Evolutionary conservation across 257 asterid genomes (phyloP), one percentile per base, ranked within the genome.

Genomic region (Phtheirospermum japonicum): DNA sequence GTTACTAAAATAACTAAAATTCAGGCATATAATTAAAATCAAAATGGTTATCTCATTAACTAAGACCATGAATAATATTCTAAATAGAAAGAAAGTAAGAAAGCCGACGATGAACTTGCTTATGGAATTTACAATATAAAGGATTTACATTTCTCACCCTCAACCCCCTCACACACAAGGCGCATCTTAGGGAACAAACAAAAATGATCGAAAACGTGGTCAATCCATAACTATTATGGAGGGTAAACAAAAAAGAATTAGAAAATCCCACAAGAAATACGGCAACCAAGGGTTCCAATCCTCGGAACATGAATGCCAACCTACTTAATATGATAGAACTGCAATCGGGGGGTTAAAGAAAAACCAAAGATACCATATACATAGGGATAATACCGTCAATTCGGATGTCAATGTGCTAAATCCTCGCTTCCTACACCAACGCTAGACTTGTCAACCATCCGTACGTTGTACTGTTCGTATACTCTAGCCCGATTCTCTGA

Each of bases 401-500:
- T 58, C 50, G 11, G 19, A 42, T 42, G 49, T 79, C 76, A 79
- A 20, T 73, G 86, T 28, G 77, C 81, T 56, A 78, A 69, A 69
- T 81, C 94, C 68, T 80, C 90, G 37, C 83, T 85, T 71, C 84
- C 90, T 61, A 82, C 78, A 28, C 90, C 85, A 20, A 77, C 70
- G 67, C 90, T 85, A 2, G 85, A 83, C 74, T 81, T 85, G 78
- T 85, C 89, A 45, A 70, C 76, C 82, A 79, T 78, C 17, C 89
- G 76, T 68, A 83, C 86, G 8, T 79, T 86, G 83, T 83, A 83
- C 59, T 61, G 83, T 68, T 80, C 82, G 42, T 82, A 80, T 53
- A 85, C 89, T 80, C 86, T 76, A 46, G 75, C 80, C 66, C 84
- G 83, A 69, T 83, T 83, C 79, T 83, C 95, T 30, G 91, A 86